Percentiles rank a stretch among this genome's conserved stretches.
Evolutionary conservation across 805 yeast species (phyloP).

Genomic region (Candida easanensis): DNA sequence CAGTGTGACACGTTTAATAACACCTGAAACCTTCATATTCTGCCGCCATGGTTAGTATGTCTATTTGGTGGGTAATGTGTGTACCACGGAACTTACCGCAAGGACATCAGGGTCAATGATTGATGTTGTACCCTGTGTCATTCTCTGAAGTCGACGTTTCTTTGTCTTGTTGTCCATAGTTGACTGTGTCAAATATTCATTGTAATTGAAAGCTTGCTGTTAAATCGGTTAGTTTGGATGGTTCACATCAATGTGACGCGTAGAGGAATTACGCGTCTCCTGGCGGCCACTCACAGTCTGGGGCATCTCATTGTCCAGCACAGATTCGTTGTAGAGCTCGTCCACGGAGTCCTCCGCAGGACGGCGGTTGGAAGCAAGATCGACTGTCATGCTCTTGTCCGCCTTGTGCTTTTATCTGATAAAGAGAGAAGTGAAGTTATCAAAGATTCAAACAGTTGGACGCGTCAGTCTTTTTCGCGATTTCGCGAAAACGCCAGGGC

Average conservation of each 20-base stretch:
- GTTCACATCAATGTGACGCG: too few relatives aligned
- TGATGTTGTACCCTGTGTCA: conserved; percentile 17
- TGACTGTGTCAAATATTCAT: conserved; percentile 20
- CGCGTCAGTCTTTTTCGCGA: too few relatives aligned
- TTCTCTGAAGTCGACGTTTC: conserved; percentile 3
- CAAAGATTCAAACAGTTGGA: too few relatives aligned
- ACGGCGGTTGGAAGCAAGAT: neutral
- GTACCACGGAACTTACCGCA: neutral
- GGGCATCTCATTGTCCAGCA: conserved; percentile 1
- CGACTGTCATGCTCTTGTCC: neutral
- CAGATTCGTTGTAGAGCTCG: conserved; percentile 11
- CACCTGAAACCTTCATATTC: conserved; percentile 46
- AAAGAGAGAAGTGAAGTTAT: too few relatives aligned
- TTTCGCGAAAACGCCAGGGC: too few relatives aligned
- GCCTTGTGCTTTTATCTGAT: too few relatives aligned
- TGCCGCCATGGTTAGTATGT: neutral
- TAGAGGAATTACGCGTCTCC: neutral
- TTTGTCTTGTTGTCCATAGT: conserved; percentile 8
- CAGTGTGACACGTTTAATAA: conserved; percentile 58
- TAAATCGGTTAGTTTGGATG: conserved; percentile 5
- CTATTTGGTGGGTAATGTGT: neutral
- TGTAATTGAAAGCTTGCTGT: conserved; percentile 16
- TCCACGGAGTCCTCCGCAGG: conserved; percentile 9
- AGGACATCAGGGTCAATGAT: conserved; percentile 5
- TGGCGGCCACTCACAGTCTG: conserved; percentile 1